phyloP scores from a whole-genome alignment of 495 filamentous ascomycete species.

The Trichoderma asperelloides region DNA sequence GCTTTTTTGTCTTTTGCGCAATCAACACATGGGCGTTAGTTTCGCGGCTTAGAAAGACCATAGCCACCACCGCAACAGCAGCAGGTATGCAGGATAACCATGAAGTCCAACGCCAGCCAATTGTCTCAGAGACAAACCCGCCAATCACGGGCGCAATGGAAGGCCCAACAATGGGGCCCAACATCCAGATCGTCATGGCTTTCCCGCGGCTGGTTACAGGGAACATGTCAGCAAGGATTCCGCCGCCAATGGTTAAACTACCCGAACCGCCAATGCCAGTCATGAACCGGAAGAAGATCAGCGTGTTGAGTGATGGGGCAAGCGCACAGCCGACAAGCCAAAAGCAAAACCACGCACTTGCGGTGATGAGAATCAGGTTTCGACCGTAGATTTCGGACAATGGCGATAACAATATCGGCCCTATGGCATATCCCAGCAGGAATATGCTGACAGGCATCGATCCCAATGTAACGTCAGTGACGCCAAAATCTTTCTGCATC shows the following conservation, averaged over 20 bases:
- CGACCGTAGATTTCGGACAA: conserved; percentile 60
- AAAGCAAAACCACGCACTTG: conserved; percentile 51
- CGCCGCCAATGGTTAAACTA: conserved; percentile 37
- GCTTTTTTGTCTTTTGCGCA: conserved; percentile 32
- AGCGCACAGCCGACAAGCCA: conserved; percentile 54
- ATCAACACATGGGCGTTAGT: conserved; percentile 47
- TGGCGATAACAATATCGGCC: conserved; percentile 52
- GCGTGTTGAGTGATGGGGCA: conserved; percentile 35
- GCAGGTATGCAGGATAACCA: conserved; percentile 47
- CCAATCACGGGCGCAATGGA: conserved; percentile 48
- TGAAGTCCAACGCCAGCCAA: conserved; percentile 54
- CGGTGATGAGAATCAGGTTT: conserved; percentile 43
- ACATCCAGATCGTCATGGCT: conserved; percentile 40
- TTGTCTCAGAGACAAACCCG: conserved; percentile 27
- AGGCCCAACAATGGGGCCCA: conserved; percentile 48
- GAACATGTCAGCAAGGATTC: conserved; percentile 45
- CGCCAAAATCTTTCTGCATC: conserved; percentile 46
- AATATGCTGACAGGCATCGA: conserved; percentile 36
- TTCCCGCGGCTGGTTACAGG: conserved; percentile 30
- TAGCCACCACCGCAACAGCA: conserved; percentile 28
- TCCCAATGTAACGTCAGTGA: conserved; percentile 24
- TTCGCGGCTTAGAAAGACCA: conserved; percentile 39
- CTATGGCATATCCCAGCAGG: conserved; percentile 45
- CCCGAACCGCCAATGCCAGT: conserved; percentile 45
- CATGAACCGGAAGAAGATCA: conserved; percentile 50